Evolutionary conservation across 2,329 filamentous ascomycete species (phyloP).

Genomic region (Chrysosporium queenslandicum): DNA sequence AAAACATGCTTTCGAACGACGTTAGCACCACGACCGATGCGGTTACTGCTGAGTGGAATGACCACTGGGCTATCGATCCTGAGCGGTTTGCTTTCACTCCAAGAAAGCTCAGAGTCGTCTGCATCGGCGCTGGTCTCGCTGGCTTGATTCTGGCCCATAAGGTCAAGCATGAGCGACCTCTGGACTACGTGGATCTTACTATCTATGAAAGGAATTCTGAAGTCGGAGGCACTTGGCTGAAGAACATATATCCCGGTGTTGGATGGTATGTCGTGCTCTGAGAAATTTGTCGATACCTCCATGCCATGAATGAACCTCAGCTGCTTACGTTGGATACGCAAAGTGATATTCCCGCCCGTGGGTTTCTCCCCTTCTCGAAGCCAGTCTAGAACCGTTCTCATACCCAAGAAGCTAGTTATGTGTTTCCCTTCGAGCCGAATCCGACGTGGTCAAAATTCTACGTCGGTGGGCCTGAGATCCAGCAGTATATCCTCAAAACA

Average conservation of each 20-base stretch:
- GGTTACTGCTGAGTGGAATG: not conserved
- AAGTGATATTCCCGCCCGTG: constrained; percentile 61
- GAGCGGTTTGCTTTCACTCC: constrained; percentile 2
- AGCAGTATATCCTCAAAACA: constrained; percentile 54
- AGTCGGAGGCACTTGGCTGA: constrained; percentile 47
- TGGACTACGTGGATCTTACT: constrained; percentile 46
- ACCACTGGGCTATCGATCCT: constrained; percentile 1
- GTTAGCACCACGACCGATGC: not conserved
- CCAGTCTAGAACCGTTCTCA: constrained; percentile 39
- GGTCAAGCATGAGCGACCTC: constrained; percentile 58
- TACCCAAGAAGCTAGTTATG: constrained; percentile 43
- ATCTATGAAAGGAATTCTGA: constrained; percentile 61
- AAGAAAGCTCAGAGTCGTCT: not conserved
- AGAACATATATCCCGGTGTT: constrained; percentile 34
- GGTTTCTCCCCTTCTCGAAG: constrained; percentile 51
- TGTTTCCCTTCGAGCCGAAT: constrained; percentile 41
- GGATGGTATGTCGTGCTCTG: constrained; percentile 39
- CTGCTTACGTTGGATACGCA: constrained; percentile 42
- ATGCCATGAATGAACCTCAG: not conserved
- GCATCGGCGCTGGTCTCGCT: constrained; percentile 49
- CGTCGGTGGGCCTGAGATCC: constrained; percentile 56
- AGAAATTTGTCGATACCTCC: not conserved
- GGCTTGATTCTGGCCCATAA: constrained; percentile 56
- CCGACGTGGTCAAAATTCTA: constrained; percentile 33
- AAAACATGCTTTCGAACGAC: not conserved